Base-by-base conservation (phyloP, 2,329 filamentous ascomycete species). In the Ascochyta viciae-villosae region DNA sequence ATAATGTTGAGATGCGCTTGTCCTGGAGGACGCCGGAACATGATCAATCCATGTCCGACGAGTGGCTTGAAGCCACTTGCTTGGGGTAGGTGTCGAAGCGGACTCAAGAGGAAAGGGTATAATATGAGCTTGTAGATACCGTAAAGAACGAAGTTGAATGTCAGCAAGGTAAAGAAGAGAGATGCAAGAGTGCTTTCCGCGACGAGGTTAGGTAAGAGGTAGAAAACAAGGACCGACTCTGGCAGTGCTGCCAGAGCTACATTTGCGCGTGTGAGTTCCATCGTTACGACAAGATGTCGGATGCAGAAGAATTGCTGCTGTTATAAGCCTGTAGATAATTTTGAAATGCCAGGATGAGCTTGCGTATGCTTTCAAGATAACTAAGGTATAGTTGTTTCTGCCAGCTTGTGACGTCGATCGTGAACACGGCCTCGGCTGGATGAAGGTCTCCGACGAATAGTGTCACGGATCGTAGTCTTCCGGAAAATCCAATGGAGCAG, bases 81-180 rank as follows among this genome's bases (percentile, higher is more conserved):
- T 35, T 65, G 54, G 1, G 78, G 78, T 3, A 80, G 63, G 56
- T 78, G 70, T 13, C 76, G 66, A 8, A 79, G 60, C 4, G 77
- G 77, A 15, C 70, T 77, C 10, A 76, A 54, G 57, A 75, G 70
- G 54, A 73, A 75, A 1, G 77, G 77, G 41, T 77, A 77, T 4
- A 76, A 50, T 16, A 74, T 19, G 19, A 72, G 47, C 15, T 60
- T 60, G 48, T 73, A 58, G 9, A 66, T 15, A 19, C 52, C 9
- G n/a, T 60, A 62, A 10, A 65, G 26, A 8, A 33, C 34, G 16
- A 57, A 63, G 26, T 72, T 69, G 26, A 69, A 38, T 0, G 51
- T 19, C 2, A 60, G 37, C 26, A 65, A 67, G 8, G 63, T 7
- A 9, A 71, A 19, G 37, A 71, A 63, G 37, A 61, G 54, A 1